Evolutionary conservation across 495 filamentous ascomycete species (phyloP).

Genomic region (Pseudotulostoma volvatum): DNA sequence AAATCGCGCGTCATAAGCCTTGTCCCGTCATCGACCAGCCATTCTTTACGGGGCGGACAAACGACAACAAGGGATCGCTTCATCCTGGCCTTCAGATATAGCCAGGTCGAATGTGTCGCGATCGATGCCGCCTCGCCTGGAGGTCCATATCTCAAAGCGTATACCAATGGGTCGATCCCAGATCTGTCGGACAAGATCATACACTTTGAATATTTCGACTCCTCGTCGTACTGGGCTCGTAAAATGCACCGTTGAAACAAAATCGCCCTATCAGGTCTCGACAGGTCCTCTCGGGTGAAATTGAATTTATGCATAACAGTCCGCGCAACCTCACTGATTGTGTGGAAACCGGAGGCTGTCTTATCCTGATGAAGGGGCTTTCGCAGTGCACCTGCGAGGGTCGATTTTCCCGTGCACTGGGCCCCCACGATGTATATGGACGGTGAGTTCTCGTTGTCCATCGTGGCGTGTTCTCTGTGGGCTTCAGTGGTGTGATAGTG

Average conservation of each 20-base stretch:
- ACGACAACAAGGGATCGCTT: conserved; percentile 22
- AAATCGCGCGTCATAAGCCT: conserved; percentile 29
- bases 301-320: conserved; percentile 20
- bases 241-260: conserved; percentile 30
- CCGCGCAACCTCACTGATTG: conserved; percentile 32
- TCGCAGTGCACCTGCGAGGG: conserved; percentile 24
- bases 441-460: conserved; percentile 1
- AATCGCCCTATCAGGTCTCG: conserved; percentile 12
- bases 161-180: conserved; percentile 31
- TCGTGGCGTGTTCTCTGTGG: neutral
- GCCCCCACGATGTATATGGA: conserved; percentile 35
- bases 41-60: conserved; percentile 25
- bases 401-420: conserved; percentile 36
- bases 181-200: conserved; percentile 35
- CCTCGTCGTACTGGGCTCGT: conserved; percentile 24
- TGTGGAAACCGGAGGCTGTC: conserved; percentile 1
- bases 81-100: conserved; percentile 20
- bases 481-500: neutral
- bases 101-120: conserved; percentile 15
- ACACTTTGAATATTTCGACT: conserved; percentile 5
- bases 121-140: conserved; percentile 14
- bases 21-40: conserved; percentile 33
- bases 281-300: conserved; percentile 26
- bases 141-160: conserved; percentile 24
- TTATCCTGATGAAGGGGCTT: conserved; percentile 11